These are phyloP conservation scores for Solanum hybrid DNA, from an alignment of 305 asterid species.

Conservation along the genomic window DNA sequence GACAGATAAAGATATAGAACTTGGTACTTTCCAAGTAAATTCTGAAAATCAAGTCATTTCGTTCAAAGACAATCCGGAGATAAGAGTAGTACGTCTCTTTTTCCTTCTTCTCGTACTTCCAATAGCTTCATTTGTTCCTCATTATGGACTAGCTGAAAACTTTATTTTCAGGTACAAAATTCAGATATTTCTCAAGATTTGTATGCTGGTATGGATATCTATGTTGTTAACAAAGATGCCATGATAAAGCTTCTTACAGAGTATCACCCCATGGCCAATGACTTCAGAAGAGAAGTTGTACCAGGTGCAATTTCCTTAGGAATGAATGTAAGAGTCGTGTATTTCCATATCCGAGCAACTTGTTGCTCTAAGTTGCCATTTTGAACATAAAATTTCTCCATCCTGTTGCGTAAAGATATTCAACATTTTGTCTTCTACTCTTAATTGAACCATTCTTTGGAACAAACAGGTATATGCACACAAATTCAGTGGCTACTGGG, in stretches of 20 bases:
- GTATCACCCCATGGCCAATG: conserved; percentile 50
- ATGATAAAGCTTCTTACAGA: conserved; percentile 62
- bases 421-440: background rate
- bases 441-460: background rate
- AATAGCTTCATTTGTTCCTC: background rate
- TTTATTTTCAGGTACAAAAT: conserved; percentile 28
- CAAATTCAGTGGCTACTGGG: conserved; percentile 68
- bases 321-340: conserved; percentile 44
- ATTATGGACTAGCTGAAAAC: background rate
- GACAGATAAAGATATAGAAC: conserved; percentile 27
- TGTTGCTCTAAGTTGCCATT: background rate
- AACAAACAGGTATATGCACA: conserved; percentile 42
- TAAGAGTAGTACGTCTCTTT: background rate
- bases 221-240: conserved; percentile 50
- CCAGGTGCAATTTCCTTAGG: conserved; percentile 75
- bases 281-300: conserved; percentile 51
- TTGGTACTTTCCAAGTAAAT: conserved; percentile 43
- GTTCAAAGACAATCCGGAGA: conserved; percentile 29
- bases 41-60: conserved; percentile 35
- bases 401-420: background rate
- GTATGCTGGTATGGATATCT: conserved; percentile 68
- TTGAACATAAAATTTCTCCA: background rate
- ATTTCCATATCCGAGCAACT: background rate
- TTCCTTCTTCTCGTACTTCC: conserved; percentile 21
- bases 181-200: background rate